Percentiles rank a stretch among this genome's conserved stretches.
These are phyloP conservation scores for Penicillium crustosum DNA, from an alignment of 2,329 filamentous ascomycete species.

Conservation along the genomic window DNA sequence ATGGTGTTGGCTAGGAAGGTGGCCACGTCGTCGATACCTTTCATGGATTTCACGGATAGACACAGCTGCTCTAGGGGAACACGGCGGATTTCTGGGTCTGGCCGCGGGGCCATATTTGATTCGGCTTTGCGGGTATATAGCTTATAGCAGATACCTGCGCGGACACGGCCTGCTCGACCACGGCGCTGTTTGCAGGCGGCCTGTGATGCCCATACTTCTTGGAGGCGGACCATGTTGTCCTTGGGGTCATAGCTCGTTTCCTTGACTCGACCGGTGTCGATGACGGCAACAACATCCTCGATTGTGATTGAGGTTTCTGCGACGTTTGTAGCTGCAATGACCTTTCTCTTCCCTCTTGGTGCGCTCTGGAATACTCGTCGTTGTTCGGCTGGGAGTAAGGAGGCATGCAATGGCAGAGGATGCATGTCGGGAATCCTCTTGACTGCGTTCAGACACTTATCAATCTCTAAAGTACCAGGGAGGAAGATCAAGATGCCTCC, in stretches of 20 bases:
- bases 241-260: conserved; percentile 91
- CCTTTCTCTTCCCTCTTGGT: conserved; percentile 79
- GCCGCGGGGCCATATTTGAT: conserved; percentile 76
- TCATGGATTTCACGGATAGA: conserved; percentile 89
- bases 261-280: conserved; percentile 93
- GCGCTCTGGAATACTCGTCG: conserved; percentile 77
- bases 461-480: conserved; percentile 89
- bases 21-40: conserved; percentile 74
- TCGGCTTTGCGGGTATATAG: conserved; percentile 87
- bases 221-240: conserved; percentile 90
- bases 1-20: conserved; percentile 81
- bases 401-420: conserved; percentile 86
- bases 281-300: conserved; percentile 92
- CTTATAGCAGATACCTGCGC: conserved; percentile 90
- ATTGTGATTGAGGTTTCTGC: conserved; percentile 99
- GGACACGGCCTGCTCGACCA: conserved; percentile 89
- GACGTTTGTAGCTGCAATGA: conserved; percentile 93
- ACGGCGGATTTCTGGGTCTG: conserved; percentile 89
- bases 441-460: conserved; percentile 70
- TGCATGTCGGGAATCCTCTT: conserved; percentile 66
- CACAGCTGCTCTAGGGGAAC: conserved; percentile 94
- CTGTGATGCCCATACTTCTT: conserved; percentile 91
- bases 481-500: conserved; percentile 96
- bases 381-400: conserved; percentile 83
- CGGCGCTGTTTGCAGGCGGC: conserved; percentile 93